Evolutionary conservation across 495 filamentous ascomycete species (phyloP).

Genomic region (Parathielavia hyrcaniae): DNA sequence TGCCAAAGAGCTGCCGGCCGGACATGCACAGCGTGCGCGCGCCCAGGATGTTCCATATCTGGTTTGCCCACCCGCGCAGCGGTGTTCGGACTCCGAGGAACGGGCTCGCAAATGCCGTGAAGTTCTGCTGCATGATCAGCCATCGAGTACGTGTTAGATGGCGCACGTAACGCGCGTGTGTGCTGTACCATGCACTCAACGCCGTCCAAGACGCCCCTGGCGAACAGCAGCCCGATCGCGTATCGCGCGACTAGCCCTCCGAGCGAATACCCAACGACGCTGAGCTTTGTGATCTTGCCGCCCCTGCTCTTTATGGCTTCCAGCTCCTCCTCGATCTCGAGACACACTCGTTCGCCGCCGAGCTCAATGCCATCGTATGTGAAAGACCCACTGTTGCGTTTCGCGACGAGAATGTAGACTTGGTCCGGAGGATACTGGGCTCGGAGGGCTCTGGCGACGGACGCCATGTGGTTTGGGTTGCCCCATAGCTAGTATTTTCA

Average conservation of each 20-base stretch:
- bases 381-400: constrained; percentile 72
- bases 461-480: constrained; percentile 75
- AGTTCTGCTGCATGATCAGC: constrained; percentile 56
- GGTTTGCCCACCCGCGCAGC: constrained; percentile 55
- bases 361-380: constrained; percentile 95
- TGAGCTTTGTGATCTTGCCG: constrained; percentile 68
- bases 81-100: constrained; percentile 83
- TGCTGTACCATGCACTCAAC: constrained; percentile 64
- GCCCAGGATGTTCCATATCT: constrained; percentile 76
- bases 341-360: constrained; percentile 79
- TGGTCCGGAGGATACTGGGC: constrained; percentile 55
- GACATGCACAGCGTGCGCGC: constrained; percentile 69
- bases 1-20: constrained; percentile 79
- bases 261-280: constrained; percentile 82
- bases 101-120: constrained; percentile 85
- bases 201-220: constrained; percentile 69
- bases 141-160: not conserved
- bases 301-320: constrained; percentile 58
- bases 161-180: too few relatives aligned
- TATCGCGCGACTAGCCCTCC: constrained; percentile 86
- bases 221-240: constrained; percentile 75
- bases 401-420: constrained; percentile 67
- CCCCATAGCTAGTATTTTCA: constrained; percentile 67
- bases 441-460: constrained; percentile 61
- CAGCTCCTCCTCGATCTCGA: constrained; percentile 81